Evolutionary conservation across 805 yeast species (phyloP).

Genomic region (Suhomyces xylopsoci): DNA sequence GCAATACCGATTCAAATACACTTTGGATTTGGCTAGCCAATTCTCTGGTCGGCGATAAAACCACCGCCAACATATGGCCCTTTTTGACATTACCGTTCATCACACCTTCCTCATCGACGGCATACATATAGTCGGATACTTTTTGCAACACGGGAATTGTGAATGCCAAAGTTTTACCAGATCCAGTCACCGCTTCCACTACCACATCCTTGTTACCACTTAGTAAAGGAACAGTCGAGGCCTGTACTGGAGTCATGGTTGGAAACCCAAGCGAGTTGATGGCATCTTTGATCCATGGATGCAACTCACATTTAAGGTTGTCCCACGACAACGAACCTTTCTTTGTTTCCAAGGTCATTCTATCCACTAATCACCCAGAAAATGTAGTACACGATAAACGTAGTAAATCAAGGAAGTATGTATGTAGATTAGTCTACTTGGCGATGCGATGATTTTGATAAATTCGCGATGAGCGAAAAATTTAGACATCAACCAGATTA

Average conservation of each 20-base stretch:
- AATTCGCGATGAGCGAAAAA: slow-evolving; percentile 1
- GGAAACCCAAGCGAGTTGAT: slow-evolving; percentile 71
- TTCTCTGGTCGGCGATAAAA: slow-evolving; percentile 74
- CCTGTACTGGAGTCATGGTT: slow-evolving; percentile 95
- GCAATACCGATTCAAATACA: slow-evolving; percentile 61
- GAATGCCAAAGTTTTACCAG: slow-evolving; percentile 96
- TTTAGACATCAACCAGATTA: background rate
- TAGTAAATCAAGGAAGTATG: background rate
- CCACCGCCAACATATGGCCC: slow-evolving; percentile 69
- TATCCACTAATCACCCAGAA: background rate
- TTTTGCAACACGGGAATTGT: slow-evolving; percentile 78
- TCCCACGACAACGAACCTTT: slow-evolving; percentile 59
- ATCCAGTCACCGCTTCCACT: slow-evolving; percentile 96
- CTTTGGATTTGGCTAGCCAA: slow-evolving; percentile 66
- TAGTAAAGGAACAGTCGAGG: slow-evolving; percentile 85
- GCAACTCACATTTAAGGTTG: slow-evolving; percentile 47
- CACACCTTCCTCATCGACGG: slow-evolving; percentile 17
- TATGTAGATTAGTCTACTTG: background rate
- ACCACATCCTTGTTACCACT: slow-evolving; percentile 88
- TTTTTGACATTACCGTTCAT: slow-evolving; percentile 37
- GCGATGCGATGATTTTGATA: background rate
- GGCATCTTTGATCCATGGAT: slow-evolving; percentile 73
- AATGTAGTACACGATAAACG: background rate
- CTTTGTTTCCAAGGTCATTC: slow-evolving; percentile 19
- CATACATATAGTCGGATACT: slow-evolving; percentile 36